A percentile compares a stretch with the other conserved stretches of the same genome.
Evolutionary conservation across 2,329 filamentous ascomycete genomes (phyloP).

Genomic region (Venturia effusa): DNA sequence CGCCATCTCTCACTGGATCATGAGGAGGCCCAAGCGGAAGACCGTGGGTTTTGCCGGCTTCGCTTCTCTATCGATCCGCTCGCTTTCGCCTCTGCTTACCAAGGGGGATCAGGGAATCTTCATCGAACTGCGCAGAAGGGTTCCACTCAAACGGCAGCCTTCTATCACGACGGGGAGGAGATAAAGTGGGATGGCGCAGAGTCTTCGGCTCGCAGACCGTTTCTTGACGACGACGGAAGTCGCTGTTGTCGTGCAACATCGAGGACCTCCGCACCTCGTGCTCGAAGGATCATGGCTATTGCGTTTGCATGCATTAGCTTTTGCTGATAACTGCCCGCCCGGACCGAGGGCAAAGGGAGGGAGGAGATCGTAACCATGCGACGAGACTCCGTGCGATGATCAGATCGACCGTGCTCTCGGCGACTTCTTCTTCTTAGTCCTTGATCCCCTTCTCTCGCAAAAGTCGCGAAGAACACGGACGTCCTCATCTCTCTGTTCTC

Average conservation of each 20-base stretch:
- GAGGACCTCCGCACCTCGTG: neutral
- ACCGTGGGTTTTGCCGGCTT: neutral
- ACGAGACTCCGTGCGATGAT: neutral
- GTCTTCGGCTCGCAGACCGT: neutral
- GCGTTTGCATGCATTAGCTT: slow-evolving; percentile 1
- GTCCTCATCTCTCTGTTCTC: neutral
- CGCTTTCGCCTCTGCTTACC: neutral
- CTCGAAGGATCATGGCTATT: neutral
- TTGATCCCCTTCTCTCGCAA: neutral
- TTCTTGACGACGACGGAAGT: neutral
- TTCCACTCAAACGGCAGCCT: neutral
- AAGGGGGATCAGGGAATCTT: neutral
- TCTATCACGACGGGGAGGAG: neutral
- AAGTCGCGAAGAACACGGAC: neutral
- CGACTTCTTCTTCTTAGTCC: neutral
- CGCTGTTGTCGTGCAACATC: neutral
- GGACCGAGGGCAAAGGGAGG: neutral
- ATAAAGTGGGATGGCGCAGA: neutral
- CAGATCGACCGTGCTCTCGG: neutral
- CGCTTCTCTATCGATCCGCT: slow-evolving; percentile 3
- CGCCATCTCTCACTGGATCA: neutral
- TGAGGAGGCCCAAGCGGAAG: neutral
- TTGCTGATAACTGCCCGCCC: neutral
- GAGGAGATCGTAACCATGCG: neutral
- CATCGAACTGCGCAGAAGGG: neutral